Conservation (phyloP, 2,329 filamentous ascomycete genomes). For the Penicillium decumbens region DNA sequence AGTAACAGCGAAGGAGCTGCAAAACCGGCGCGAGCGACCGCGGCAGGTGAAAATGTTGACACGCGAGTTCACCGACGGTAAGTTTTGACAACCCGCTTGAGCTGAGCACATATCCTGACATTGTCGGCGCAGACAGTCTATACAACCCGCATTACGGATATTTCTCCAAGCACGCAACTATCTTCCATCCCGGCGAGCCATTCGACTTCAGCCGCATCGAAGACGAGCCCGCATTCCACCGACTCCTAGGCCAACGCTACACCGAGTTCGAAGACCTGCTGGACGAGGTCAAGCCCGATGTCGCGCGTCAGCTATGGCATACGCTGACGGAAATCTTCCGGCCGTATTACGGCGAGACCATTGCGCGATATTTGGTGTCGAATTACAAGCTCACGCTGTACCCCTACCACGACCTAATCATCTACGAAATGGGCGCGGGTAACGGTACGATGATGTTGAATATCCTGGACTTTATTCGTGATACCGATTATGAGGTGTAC, state of each 20-base stretch:
- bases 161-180: constrained; percentile 93
- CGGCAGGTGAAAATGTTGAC: constrained; percentile 92
- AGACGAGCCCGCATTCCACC: constrained; percentile 82
- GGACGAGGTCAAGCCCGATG: constrained; percentile 66
- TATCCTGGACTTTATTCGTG: constrained; percentile 92
- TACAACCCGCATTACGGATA: constrained; percentile 96
- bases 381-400: constrained; percentile 95
- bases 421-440: constrained; percentile 98
- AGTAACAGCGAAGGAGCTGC: constrained; percentile 77
- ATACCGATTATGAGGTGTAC: constrained; percentile 85
- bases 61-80: constrained; percentile 94
- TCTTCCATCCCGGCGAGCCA: constrained; percentile 86
- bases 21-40: constrained; percentile 68
- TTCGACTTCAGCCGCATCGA: constrained; percentile 79
- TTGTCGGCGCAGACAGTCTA: constrained; percentile 63
- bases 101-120: constrained; percentile 4
- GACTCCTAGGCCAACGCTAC: constrained; percentile 71
- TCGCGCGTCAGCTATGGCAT: constrained; percentile 91
- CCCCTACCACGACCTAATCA: constrained; percentile 92
- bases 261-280: constrained; percentile 84
- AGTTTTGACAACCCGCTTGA: constrained; percentile 17
- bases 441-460: constrained; percentile 98
- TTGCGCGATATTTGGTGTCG: constrained; percentile 89
- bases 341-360: constrained; percentile 93
- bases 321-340: constrained; percentile 96